Base-by-base conservation (phyloP, 2,329 filamentous ascomycete genomes). In the Polychaeton citri region DNA sequence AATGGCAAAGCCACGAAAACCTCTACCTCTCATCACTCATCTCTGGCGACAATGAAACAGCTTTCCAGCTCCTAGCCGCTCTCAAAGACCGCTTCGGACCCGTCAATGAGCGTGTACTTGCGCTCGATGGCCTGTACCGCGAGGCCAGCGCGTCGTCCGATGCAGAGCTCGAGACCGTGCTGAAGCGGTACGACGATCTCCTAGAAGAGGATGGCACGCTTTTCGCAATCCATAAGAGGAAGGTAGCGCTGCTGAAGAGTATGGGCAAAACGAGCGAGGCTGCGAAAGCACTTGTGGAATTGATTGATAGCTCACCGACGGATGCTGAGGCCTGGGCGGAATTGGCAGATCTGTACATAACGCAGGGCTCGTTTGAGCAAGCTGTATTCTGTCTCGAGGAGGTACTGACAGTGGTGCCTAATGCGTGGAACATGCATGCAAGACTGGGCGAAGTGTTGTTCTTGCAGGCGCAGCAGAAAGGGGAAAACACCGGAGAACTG, bases 361-460 rank as follows among this genome's bases (percentile, higher is more conserved):
- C 70, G 15, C 81, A 88, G 53, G 84, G 81, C 1, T 62, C 88
- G 49, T 85, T 81, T 52, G 64, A 77, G 10, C 88, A 96, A 58
- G 82, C 86, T 26, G 76, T 94, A 34, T 94, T 81, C 58, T 80
- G 85, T 41, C 64, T 94, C 31, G 90, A 98, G 58, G 90, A 98
- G 58, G 85, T 93, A 15, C 61, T 98, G 31, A 66, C 96, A 35
- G 68, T 93, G 38, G 74, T 76, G 36, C 88, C 90, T 3, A 93
- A 94, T 63, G 84, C 88, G 15, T 98, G 90, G 87, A 96, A 93
- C 81, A 74, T 93, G 44, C 86, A 95, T 58, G 87, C 87, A 34
- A 76, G 81, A 33, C 61, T 95, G 18, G 90, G 86, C 12, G 90
- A 96, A 58, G 62, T 93, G 20, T 66, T 81, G 28, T 85, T 84